Evolutionary conservation across 2,329 filamentous ascomycete species (phyloP).

Genomic region (Nemania diffusa): DNA sequence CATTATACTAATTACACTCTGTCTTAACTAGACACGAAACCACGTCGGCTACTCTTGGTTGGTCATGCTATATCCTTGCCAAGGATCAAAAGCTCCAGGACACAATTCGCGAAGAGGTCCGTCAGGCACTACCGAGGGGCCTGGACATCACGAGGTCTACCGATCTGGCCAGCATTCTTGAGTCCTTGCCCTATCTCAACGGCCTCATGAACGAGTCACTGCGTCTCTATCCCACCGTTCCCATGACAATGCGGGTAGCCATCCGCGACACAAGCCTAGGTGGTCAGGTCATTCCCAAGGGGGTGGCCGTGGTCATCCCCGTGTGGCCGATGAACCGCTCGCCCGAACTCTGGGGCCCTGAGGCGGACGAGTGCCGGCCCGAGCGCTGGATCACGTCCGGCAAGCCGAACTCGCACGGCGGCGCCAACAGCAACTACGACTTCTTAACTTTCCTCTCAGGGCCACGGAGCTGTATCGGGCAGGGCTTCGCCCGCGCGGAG

Average conservation of each 20-base stretch:
- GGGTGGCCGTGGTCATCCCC: slow-evolving; percentile 69
- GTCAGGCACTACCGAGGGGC: slow-evolving; percentile 55
- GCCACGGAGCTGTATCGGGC: slow-evolving; percentile 76
- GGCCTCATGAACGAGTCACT: slow-evolving; percentile 71
- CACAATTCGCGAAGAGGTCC: slow-evolving; percentile 70
- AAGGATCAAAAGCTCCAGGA: slow-evolving; percentile 67
- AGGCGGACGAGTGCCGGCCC: slow-evolving; percentile 74
- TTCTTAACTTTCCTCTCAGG: slow-evolving; percentile 77
- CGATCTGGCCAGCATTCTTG: slow-evolving; percentile 61
- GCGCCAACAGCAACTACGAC: slow-evolving; percentile 74
- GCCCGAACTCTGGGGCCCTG: slow-evolving; percentile 72
- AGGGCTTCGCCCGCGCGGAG: slow-evolving; percentile 77
- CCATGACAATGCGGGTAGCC: slow-evolving; percentile 70
- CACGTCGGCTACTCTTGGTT: slow-evolving; percentile 71
- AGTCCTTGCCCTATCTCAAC: slow-evolving; percentile 74
- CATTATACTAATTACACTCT: slow-evolving; percentile 51
- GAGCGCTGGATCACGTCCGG: slow-evolving; percentile 71
- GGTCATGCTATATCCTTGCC: slow-evolving; percentile 70
- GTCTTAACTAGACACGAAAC: slow-evolving; percentile 65
- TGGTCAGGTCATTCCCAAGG: slow-evolving; percentile 70
- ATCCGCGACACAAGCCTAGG: slow-evolving; percentile 65
- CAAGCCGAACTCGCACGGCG: slow-evolving; percentile 65
- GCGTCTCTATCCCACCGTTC: slow-evolving; percentile 68
- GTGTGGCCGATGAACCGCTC: slow-evolving; percentile 71
- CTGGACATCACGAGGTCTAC: slow-evolving; percentile 46